phyloP scores from a whole-genome alignment of 768 basidiomycete species.

The Guyanaporus albipodus region DNA sequence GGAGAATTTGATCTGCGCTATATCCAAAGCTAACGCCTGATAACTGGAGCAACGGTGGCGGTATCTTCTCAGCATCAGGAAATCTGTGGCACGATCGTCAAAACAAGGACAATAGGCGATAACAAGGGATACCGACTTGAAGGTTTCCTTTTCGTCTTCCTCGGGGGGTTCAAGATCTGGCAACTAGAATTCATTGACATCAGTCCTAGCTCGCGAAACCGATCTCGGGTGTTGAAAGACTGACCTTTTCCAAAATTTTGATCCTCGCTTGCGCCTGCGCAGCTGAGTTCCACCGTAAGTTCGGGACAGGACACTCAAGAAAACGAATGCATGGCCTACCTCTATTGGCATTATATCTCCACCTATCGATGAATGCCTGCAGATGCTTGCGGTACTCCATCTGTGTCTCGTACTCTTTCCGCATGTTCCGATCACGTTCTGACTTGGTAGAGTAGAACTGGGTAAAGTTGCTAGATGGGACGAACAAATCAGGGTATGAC shows the following conservation, averaged over 20 bases:
- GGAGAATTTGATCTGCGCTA: conserved; percentile 64
- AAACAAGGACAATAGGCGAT: background rate
- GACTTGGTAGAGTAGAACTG: conserved; percentile 99
- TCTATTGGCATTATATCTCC: conserved; percentile 96
- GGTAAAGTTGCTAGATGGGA: conserved; percentile 74
- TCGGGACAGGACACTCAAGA: conserved; percentile 1
- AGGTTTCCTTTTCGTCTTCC: conserved; percentile 86
- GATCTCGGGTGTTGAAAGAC: background rate
- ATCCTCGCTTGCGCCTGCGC: conserved; percentile 85
- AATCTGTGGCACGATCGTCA: conserved; percentile 47
- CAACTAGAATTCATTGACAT: conserved; percentile 43
- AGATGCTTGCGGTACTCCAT: conserved; percentile 93
- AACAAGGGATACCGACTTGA: conserved; percentile 54
- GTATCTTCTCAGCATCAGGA: conserved; percentile 96
- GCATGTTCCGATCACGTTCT: conserved; percentile 86
- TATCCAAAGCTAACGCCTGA: conserved; percentile 92
- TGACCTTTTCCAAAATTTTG: conserved; percentile 70
- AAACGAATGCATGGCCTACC: conserved; percentile 38
- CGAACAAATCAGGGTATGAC: background rate
- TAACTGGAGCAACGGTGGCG: conserved; percentile 91
- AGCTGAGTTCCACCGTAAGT: conserved; percentile 40
- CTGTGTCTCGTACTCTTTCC: conserved; percentile 94
- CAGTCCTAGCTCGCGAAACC: background rate
- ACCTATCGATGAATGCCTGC: conserved; percentile 97
- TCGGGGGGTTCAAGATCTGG: conserved; percentile 93